These are phyloP conservation scores for Isochrysis galbana DNA, from an alignment of 78 protist species.

Conservation along the genomic window DNA sequence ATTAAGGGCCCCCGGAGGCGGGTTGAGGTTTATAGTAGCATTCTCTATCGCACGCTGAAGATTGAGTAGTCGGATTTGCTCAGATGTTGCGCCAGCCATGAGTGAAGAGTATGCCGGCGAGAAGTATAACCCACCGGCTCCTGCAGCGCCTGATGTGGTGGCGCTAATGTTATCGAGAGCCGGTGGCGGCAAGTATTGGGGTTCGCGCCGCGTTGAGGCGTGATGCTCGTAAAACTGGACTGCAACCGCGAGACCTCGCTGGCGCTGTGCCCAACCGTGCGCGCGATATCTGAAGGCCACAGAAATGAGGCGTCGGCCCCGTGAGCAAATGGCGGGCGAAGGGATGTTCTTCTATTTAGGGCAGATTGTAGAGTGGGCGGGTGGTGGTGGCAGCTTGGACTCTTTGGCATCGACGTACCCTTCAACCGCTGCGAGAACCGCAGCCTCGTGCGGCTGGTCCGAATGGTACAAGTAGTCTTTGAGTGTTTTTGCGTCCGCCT, in stretches of 20 bases:
- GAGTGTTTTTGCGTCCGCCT: background rate
- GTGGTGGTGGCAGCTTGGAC: too few relatives aligned
- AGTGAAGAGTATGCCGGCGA: background rate
- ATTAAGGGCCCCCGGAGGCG: background rate
- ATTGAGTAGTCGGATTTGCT: background rate
- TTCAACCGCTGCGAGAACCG: background rate
- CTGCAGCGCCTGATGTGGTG: background rate
- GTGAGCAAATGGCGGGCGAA: too few relatives aligned
- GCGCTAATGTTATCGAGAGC: too few relatives aligned
- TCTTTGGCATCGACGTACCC: too few relatives aligned
- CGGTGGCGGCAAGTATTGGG: too few relatives aligned
- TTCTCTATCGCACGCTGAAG: background rate
- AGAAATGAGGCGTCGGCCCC: too few relatives aligned
- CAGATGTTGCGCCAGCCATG: background rate
- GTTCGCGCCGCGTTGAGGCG: too few relatives aligned
- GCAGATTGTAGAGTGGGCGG: too few relatives aligned
- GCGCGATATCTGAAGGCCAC: too few relatives aligned
- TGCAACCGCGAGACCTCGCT: background rate
- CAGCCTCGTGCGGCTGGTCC: conserved; percentile 36
- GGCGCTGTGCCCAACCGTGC: background rate
- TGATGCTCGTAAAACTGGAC: background rate
- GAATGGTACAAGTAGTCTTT: conserved; percentile 26
- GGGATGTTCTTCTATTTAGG: too few relatives aligned
- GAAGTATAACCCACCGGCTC: background rate
- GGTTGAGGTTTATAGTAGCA: background rate